Percentiles rank a stretch among this genome's conserved stretches.
phyloP scores from a whole-genome alignment of 208 protist genomes.

The Trichomonas gallinae region DNA sequence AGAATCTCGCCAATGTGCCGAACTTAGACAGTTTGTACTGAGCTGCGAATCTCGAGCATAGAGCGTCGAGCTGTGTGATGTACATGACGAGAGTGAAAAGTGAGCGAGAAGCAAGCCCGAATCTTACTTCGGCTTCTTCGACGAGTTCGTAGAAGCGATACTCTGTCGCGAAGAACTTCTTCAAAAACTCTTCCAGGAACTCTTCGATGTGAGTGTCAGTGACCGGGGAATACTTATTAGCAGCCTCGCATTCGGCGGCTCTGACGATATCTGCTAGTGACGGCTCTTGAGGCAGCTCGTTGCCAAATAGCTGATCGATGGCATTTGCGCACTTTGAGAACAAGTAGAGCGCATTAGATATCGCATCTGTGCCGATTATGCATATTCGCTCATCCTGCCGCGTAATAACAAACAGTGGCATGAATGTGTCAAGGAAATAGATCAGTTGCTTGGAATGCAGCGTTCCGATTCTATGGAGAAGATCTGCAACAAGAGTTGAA shows the following conservation, averaged over 20 bases:
- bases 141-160: background rate
- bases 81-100: background rate
- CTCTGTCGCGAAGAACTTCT: background rate
- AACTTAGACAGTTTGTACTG: background rate
- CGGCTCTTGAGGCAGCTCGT: background rate
- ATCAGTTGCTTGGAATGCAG: background rate
- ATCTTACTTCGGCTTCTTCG: background rate
- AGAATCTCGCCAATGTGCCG: background rate
- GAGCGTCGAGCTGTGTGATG: background rate
- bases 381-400: background rate
- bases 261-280: background rate
- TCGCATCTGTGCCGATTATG: background rate
- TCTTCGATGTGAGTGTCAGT: background rate
- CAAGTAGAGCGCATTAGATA: background rate
- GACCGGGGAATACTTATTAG: background rate
- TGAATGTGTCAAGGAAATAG: background rate
- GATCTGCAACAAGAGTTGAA: background rate
- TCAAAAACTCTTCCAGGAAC: background rate
- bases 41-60: background rate
- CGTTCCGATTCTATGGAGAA: background rate
- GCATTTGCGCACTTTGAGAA: background rate
- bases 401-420: background rate
- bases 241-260: background rate
- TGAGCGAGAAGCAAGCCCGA: background rate
- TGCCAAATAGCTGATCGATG: background rate